Percentiles rank a stretch among this genome's conserved stretches.
phyloP scores from a whole-genome alignment of 805 yeast species.

The Wickerhamiella spandovensis region DNA sequence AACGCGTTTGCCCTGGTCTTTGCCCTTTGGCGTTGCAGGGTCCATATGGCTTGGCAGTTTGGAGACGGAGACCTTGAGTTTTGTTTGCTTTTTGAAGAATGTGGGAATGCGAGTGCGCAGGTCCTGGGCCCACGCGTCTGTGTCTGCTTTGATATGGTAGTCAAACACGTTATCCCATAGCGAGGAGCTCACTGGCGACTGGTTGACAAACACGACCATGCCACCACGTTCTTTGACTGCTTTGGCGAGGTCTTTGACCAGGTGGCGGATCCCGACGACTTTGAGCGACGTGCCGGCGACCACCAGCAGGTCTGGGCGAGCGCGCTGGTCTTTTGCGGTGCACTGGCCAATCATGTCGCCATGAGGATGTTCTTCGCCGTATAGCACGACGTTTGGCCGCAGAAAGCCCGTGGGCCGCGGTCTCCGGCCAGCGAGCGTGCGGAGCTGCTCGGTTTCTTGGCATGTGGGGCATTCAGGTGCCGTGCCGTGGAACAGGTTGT shows the following conservation, averaged over 20 bases:
- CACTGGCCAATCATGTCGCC: conserved; percentile 69
- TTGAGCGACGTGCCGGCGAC: conserved; percentile 87
- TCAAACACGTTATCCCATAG: conserved; percentile 65
- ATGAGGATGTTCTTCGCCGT: conserved; percentile 89
- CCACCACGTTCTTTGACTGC: conserved; percentile 69
- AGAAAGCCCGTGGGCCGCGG: conserved; percentile 61
- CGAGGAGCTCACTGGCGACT: conserved; percentile 40
- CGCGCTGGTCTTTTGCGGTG: conserved; percentile 43
- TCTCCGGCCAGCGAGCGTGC: conserved; percentile 61
- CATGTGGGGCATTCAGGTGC: conserved; percentile 73
- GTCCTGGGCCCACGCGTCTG: conserved; percentile 64
- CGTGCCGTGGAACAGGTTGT: conserved; percentile 41
- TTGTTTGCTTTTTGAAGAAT: conserved; percentile 41
- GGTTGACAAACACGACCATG: conserved; percentile 61
- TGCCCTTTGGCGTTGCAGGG: background rate
- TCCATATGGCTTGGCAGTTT: background rate
- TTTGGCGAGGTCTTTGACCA: conserved; percentile 56
- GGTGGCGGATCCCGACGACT: conserved; percentile 75
- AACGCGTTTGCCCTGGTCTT: background rate
- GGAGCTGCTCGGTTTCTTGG: conserved; percentile 37
- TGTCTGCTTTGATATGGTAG: conserved; percentile 64
- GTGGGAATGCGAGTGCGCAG: conserved; percentile 44
- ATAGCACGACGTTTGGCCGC: conserved; percentile 80
- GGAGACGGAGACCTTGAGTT: conserved; percentile 7
- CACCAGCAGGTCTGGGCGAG: conserved; percentile 63